Evolutionary conservation across 768 basidiomycete genomes (phyloP).

Genomic region (Suillus sp.): DNA sequence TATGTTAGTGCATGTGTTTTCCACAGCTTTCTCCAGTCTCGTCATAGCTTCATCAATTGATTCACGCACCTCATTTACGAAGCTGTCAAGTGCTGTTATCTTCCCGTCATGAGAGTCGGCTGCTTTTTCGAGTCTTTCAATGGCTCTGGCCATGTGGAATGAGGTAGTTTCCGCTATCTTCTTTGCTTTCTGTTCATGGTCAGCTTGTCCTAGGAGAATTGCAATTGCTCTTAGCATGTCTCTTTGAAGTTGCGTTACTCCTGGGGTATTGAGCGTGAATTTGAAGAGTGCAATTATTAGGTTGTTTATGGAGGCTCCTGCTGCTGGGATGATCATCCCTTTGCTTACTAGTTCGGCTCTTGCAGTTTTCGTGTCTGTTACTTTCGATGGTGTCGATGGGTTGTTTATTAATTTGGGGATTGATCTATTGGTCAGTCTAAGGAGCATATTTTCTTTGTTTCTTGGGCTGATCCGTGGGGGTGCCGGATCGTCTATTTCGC

Average conservation of each 20-base stretch:
- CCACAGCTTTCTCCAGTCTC: too few species aligned
- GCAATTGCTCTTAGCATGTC: neutral
- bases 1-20: too few species aligned
- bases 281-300: neutral
- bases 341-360: neutral
- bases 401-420: neutral
- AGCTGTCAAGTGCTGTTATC: too few species aligned
- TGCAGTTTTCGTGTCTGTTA: neutral
- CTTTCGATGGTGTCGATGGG: neutral
- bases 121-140: neutral
- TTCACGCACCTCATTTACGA: too few species aligned
- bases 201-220: neutral
- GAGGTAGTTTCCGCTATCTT: neutral
- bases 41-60: too few species aligned
- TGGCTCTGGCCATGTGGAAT: neutral
- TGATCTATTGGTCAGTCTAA: neutral
- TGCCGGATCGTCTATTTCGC: too few species aligned
- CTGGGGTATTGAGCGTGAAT: neutral
- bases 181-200: neutral
- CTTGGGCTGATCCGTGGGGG: too few species aligned
- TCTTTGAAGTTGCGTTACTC: neutral
- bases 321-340: neutral
- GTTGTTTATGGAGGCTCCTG: neutral
- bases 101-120: too few species aligned
- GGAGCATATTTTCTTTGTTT: neutral